Base-by-base conservation (phyloP, 805 yeast genomes). In the Lipomyces anomalus region DNA sequence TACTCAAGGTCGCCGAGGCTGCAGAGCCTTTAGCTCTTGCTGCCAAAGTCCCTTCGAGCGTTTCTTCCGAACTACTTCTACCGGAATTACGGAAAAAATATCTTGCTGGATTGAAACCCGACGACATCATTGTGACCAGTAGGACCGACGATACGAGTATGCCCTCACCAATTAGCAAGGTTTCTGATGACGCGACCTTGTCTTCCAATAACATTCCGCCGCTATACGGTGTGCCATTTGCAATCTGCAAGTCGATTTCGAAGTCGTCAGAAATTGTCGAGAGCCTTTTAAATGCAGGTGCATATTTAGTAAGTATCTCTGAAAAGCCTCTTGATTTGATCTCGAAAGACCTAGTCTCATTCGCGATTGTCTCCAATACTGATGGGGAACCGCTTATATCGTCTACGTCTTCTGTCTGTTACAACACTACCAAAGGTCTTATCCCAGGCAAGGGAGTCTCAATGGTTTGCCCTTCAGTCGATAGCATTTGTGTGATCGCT, bases 191-290 rank as follows among this genome's bases (percentile, higher is more conserved):
- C 23, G 42, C 35, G 11, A 22, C 43, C 3, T 26, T 23, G 21
- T 7, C n/a, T 6, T 4, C 9, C 7, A 40, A 35, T n/a, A 47
- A 51, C 32, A 21, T 52, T 13, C 39, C 57, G 3, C 42, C 41
- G 13, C 35, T 53, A 3, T 35, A 38, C 24, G 57, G 53, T 26
- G 45, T 52, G 9, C 56, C 56, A n/a, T 53, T 53, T 26, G 46
- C 44, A 21, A 40, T 45, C 21, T 47, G 56, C 2, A 13, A 41
- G 17, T 53, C 51, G 22, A 33, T 53, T 30, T 16, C 41, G 6
- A 40, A 46, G 2, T 26, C 43, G 4, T 43, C 56, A 7, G 37
- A 43, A 16, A 28, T 52, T 18, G 23, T 52, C 33, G n/a, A 36
- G 24, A 18, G 16, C 21, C 43, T 50, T 22, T 9, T 50, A 16